phyloP scores from a whole-genome alignment of 768 basidiomycete species.

The Neoboletus magnificus region DNA sequence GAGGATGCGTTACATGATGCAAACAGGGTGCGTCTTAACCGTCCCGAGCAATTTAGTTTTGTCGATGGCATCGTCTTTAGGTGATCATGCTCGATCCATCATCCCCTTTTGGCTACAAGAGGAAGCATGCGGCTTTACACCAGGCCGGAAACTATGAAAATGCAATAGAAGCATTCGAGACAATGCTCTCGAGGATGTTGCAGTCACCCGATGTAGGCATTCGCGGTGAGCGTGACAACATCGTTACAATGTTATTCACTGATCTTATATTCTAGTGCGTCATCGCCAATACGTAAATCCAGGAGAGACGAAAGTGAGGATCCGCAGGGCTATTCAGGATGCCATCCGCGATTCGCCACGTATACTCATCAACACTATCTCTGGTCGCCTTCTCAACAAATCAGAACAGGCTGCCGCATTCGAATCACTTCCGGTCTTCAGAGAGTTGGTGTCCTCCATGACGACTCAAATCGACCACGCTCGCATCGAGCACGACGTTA shows the following conservation, averaged over 20 bases:
- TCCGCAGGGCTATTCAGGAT: not conserved
- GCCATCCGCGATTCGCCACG: conserved; percentile 2
- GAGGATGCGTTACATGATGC: conserved; percentile 2
- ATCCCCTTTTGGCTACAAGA: not conserved
- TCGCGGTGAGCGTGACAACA: not conserved
- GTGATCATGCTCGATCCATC: not conserved
- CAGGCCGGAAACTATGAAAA: not conserved
- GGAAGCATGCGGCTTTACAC: not conserved
- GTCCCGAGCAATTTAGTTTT: not conserved
- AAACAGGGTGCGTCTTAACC: not conserved
- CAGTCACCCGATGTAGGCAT: not conserved
- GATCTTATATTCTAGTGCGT: not conserved
- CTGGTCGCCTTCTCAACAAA: conserved; percentile 6
- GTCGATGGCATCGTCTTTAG: not conserved
- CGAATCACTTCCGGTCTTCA: not conserved
- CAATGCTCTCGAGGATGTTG: conserved; percentile 2
- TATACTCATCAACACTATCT: conserved; percentile 3
- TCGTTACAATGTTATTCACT: not conserved
- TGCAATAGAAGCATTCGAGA: not conserved
- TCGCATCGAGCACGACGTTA: not conserved
- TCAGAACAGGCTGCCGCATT: conserved; percentile 3
- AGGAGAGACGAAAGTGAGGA: not conserved
- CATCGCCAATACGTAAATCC: not conserved
- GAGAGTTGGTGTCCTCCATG: conserved; percentile 8
- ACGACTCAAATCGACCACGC: not conserved